These are phyloP conservation scores for Hypoxylon sp. DNA, from an alignment of 2,329 filamentous ascomycete genomes.

Conservation along the genomic window DNA sequence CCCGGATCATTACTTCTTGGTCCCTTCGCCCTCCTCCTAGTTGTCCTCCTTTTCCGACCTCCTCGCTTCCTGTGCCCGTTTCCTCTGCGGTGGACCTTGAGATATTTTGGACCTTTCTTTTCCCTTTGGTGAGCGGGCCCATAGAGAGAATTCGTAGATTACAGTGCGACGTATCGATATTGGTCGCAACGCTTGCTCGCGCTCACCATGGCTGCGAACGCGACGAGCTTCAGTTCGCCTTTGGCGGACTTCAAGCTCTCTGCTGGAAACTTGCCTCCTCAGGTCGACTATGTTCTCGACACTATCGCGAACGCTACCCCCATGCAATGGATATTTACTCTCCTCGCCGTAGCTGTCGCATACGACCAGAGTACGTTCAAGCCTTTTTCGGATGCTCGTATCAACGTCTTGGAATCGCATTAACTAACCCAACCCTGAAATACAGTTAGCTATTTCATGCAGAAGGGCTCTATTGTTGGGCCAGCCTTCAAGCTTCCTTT, in stretches of 20 bases:
- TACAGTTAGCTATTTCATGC: conserved; percentile 80
- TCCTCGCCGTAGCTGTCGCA: conserved; percentile 78
- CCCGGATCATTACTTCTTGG: conserved; percentile 12
- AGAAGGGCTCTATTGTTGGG: conserved; percentile 82
- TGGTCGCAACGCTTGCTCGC: conserved; percentile 12
- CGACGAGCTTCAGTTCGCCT: conserved; percentile 76
- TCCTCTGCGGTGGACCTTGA: conserved; percentile 18
- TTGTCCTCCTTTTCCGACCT: conserved; percentile 12
- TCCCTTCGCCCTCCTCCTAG: conserved; percentile 25
- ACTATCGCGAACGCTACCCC: conserved; percentile 70
- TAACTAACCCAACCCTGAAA: conserved; percentile 35
- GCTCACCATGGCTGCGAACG: conserved; percentile 69
- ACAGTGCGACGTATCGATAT: conserved; percentile 25
- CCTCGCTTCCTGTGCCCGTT: conserved; percentile 7
- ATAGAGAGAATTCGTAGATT: conserved; percentile 11
- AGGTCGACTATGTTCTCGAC: conserved; percentile 70
- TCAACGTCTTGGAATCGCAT: conserved; percentile 28
- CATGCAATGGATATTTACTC: conserved; percentile 76
- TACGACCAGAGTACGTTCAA: conserved; percentile 88
- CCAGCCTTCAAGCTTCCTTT: conserved; percentile 84
- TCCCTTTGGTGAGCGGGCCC: conserved; percentile 11
- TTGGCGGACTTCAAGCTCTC: conserved; percentile 72
- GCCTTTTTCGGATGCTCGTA: not conserved
- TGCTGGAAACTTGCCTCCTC: conserved; percentile 66
- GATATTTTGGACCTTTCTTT: conserved; percentile 13